Evolutionary conservation across 2,329 filamentous ascomycete genomes (phyloP), one percentile per base, ranked within the genome.

Genomic region (Talaromyces sp.): DNA sequence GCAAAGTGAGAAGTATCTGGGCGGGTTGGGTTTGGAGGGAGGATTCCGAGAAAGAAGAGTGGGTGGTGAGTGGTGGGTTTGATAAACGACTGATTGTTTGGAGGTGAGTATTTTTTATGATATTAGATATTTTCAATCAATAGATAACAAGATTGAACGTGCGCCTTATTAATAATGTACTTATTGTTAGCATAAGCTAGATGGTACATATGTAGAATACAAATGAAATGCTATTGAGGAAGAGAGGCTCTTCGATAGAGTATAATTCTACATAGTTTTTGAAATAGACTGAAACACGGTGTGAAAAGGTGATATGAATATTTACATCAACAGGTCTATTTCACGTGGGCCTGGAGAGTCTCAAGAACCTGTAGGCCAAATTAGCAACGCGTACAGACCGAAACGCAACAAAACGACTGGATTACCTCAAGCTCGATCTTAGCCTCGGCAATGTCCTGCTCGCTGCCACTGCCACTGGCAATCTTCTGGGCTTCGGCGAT

Each of bases 341-440:
- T 81, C 70, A 81, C 69, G 61, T 76, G 71, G 61, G 78, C 74
- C 69, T 81, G 79, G 67, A 81, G 73, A 65, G 73, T 80, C 71
- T 81, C 79, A 53, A 81, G 72, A 63, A 81, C 78, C 78, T 81
- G 63, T 14, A n/a, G 31, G 8, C 26, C n/a, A 24, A 41, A 19
- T 55, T 8, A 60, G 60, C 53, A 54, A 55, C 41, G 51, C 61
- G 13, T 49, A 53, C 11, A 31, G 7, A 32, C 38, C 4, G 29
- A 27, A 9, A 52, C 29, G 27, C 49, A 26, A 50, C 31, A 29
- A 58, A 58, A 70, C 24, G 13, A 24, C 19, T 41, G 19, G 38
- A 83, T 75, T 80, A 96, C 93, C 91, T 99, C 95, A 70, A 99
- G 82, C 85, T 98, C 93, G 77, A 99, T 93, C 87, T 97, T 98